phyloP scores from a whole-genome alignment of 257 asterid species.

The Nicotiana obtusifolia region DNA sequence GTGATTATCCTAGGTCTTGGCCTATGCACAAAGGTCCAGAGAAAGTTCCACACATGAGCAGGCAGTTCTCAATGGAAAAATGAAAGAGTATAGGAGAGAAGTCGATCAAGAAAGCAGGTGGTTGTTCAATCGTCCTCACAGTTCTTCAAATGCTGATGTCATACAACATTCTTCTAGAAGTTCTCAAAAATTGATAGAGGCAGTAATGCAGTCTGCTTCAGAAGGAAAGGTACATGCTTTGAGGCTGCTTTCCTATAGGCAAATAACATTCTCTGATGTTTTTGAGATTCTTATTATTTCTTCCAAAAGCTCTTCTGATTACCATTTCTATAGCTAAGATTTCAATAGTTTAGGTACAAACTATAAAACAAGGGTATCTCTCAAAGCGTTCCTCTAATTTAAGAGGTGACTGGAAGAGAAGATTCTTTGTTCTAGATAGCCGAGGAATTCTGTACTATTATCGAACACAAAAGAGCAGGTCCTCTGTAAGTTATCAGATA shows the following conservation, averaged over 20 bases:
- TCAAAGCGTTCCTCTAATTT: slow-evolving; percentile 69
- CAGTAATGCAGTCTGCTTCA: slow-evolving; percentile 66
- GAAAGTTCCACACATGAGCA: slow-evolving; percentile 62
- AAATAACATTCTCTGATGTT: slow-evolving; percentile 9
- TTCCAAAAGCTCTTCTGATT: slow-evolving; percentile 7
- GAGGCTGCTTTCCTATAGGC: not conserved
- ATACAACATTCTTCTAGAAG: slow-evolving; percentile 44
- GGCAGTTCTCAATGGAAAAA: slow-evolving; percentile 66
- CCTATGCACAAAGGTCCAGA: slow-evolving; percentile 66
- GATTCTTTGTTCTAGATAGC: slow-evolving; percentile 65
- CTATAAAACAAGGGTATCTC: slow-evolving; percentile 76
- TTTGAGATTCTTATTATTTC: not conserved
- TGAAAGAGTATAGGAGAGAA: slow-evolving; percentile 61
- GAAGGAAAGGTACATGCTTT: slow-evolving; percentile 70
- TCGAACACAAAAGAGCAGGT: slow-evolving; percentile 68
- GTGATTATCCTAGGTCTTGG: slow-evolving; percentile 49
- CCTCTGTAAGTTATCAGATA: slow-evolving; percentile 39
- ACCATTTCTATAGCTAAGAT: slow-evolving; percentile 30
- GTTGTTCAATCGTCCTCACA: slow-evolving; percentile 26
- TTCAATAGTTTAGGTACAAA: slow-evolving; percentile 82
- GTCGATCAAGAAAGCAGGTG: slow-evolving; percentile 56
- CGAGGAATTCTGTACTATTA: slow-evolving; percentile 74
- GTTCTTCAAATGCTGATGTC: slow-evolving; percentile 38
- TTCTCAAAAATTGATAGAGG: slow-evolving; percentile 77
- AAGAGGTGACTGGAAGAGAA: slow-evolving; percentile 93